phyloP scores from a whole-genome alignment of 2,329 filamentous ascomycete species.

The Diaporthe sp. region DNA sequence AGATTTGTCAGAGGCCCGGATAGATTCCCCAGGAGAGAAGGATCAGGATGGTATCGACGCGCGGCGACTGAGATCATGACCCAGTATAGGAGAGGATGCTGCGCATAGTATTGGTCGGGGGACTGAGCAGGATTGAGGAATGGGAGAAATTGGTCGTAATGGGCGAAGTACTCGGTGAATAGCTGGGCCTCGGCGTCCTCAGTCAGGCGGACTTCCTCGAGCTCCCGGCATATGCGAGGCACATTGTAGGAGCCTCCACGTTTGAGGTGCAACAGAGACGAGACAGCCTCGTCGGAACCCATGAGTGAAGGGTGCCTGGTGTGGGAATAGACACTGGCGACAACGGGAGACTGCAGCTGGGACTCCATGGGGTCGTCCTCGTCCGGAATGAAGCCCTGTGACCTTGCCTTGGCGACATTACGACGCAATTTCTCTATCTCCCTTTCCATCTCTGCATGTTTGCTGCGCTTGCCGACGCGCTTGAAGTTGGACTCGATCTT shows the following conservation, averaged over 20 bases:
- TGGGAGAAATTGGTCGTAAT: constrained; percentile 83
- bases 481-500: constrained; percentile 92
- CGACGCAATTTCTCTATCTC: constrained; percentile 80
- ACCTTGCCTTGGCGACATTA: constrained; percentile 70
- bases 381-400: constrained; percentile 69
- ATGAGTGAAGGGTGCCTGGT: constrained; percentile 74
- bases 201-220: constrained; percentile 75
- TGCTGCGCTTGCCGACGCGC: constrained; percentile 82
- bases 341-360: constrained; percentile 70
- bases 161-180: constrained; percentile 76
- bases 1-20: constrained; percentile 78
- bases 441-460: constrained; percentile 89
- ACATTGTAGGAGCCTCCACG: constrained; percentile 73
- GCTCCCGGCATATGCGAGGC: constrained; percentile 70
- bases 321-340: constrained; percentile 70
- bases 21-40: constrained; percentile 75
- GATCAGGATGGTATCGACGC: constrained; percentile 76
- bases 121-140: constrained; percentile 77
- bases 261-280: constrained; percentile 75
- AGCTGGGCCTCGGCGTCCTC: constrained; percentile 74
- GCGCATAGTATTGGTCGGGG: constrained; percentile 81
- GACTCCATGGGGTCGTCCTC: constrained; percentile 66
- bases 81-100: constrained; percentile 89
- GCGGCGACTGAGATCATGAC: constrained; percentile 82
- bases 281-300: constrained; percentile 78